Conservation (phyloP, 106 monocot species). For the Dendrobium officinale region DNA sequence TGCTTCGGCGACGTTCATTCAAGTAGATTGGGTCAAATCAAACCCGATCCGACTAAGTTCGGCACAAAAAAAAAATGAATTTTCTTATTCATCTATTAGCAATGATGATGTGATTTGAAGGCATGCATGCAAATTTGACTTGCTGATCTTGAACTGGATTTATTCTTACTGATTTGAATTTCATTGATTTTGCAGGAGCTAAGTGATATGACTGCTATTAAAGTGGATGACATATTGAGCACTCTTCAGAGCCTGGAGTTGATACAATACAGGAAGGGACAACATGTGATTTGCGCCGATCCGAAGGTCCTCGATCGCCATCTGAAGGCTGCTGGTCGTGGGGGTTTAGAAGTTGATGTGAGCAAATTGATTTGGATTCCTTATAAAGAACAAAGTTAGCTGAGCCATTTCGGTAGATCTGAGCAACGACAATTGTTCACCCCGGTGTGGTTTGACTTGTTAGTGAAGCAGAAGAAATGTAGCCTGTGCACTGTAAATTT, state of each 20-base stretch:
- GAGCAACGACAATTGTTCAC: background rate
- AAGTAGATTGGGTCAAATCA: too few relatives aligned
- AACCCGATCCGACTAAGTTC: too few relatives aligned
- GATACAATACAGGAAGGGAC: conserved; percentile 94
- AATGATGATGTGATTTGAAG: too few relatives aligned
- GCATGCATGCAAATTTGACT: too few relatives aligned
- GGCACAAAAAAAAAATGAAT: too few relatives aligned
- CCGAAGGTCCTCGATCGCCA: conserved; percentile 95
- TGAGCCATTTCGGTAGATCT: too few relatives aligned
- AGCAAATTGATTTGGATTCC: conserved; percentile 97
- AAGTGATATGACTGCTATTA: conserved; percentile 96
- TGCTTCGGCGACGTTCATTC: too few relatives aligned
- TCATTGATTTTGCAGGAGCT: conserved; percentile 45
- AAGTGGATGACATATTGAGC: conserved; percentile 76
- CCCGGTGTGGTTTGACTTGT: too few relatives aligned
- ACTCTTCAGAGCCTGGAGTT: conserved; percentile 81
- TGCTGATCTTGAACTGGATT: too few relatives aligned
- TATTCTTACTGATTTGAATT: too few relatives aligned
- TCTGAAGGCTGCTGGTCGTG: conserved; percentile 87
- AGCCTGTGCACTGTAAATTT: background rate
- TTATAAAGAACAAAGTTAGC: conserved; percentile 83
- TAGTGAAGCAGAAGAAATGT: background rate
- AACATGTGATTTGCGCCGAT: conserved; percentile 92
- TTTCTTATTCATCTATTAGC: too few relatives aligned
- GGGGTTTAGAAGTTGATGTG: conserved; percentile 86